These are phyloP conservation scores for Citrus trifoliata DNA, from an alignment of 345 rosid genomes.

Conservation along the genomic window DNA sequence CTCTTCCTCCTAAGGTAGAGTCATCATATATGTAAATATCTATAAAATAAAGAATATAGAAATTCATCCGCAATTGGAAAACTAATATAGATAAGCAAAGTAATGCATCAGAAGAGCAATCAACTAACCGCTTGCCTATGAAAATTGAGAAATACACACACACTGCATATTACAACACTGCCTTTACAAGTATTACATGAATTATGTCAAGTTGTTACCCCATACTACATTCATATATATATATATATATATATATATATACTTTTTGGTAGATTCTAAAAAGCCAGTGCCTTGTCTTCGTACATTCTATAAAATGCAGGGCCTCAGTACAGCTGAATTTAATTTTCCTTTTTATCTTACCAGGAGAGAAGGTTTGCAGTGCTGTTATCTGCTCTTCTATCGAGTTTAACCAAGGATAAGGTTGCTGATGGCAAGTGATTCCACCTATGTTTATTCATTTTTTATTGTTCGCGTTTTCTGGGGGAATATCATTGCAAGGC, in stretches of 20 bases:
- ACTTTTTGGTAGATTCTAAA: background rate
- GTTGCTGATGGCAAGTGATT: conserved; percentile 57
- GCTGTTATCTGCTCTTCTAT: conserved; percentile 56
- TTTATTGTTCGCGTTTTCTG: background rate
- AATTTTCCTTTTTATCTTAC: conserved; percentile 5
- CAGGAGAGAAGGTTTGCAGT: conserved; percentile 78
- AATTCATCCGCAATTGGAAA: background rate
- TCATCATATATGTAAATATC: background rate
- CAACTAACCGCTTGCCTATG: background rate
- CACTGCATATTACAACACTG: no score
- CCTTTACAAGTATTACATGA: background rate
- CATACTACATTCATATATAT: background rate
- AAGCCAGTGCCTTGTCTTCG: background rate
- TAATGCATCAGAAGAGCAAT: background rate
- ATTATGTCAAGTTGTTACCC: background rate
- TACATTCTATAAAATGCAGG: background rate
- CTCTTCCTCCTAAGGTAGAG: conserved; percentile 64
- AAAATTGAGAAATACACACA: background rate
- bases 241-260: background rate
- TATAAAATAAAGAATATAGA: no score
- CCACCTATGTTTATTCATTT: background rate
- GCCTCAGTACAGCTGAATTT: background rate
- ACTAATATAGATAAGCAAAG: background rate
- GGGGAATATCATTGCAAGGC: background rate
- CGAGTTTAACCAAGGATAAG: conserved; percentile 77